Evolutionary conservation across 306 rosid genomes (phyloP), one percentile per base, ranked within the genome.

Genomic region (Ochetophila trinervis): DNA sequence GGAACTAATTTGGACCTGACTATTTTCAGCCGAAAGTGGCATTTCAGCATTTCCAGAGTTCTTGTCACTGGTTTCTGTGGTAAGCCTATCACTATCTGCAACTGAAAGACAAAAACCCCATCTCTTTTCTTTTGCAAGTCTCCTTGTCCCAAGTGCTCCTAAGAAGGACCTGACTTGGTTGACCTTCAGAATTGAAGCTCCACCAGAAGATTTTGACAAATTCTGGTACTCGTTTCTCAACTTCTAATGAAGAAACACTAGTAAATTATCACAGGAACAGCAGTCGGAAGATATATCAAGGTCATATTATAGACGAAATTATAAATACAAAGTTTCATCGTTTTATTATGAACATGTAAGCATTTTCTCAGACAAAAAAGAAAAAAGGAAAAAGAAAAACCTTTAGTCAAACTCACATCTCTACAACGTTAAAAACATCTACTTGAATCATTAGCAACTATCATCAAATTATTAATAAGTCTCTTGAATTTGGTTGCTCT

Each of bases 21-120:
- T 63, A 51, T 66, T 66, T 61, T 75, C 74, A 14, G 55, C 65
- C 44, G 80, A 57, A 44, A 68, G 57, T 63, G 83, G 64, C 58
- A 52, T 80, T 75, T 68, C 82, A 37, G 81, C 35, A 54, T 57
- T 77, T 57, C 48, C 74, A 50, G 81, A 63, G 63, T 73, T 76
- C 69, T 83, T 78, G 14, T 74, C 89, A 53, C 74, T 63, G 16
- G 82, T 57, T 55, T 78, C 84, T 60, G 96, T 67, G 53, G 80
- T 83, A 30, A 86, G 78, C 76, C 72, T 87, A 70, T 87, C 85
- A 68, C 96, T 77, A 55, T 84, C 85, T 54, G 93, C 84, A 44
- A 86, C 84, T 20, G 90, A 79, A 67, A 79, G 75, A 78, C 82
- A 73, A 40, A 61, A 57, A 32, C 77, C 49, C 42, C 53, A 60